Conservation (phyloP, 768 basidiomycete genomes). For the Boletus fagicola region DNA sequence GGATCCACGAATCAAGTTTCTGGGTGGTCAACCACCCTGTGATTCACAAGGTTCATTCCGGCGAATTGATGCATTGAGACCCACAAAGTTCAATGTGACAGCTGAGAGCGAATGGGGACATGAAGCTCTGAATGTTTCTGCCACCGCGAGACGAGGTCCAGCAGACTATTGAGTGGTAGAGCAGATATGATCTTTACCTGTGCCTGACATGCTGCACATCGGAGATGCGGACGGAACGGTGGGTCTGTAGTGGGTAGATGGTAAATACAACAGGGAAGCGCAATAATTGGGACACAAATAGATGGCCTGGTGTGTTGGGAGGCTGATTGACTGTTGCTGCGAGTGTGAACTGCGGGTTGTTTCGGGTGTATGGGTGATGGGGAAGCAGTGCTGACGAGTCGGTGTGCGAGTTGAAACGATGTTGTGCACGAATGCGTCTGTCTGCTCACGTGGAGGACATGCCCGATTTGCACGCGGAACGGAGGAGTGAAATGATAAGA, state of each 20-base stretch:
- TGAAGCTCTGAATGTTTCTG: background rate
- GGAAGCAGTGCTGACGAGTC: background rate
- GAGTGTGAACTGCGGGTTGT: background rate
- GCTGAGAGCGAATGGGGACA: background rate
- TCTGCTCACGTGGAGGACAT: background rate
- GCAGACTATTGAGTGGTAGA: background rate
- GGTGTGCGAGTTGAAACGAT: background rate
- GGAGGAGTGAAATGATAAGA: background rate
- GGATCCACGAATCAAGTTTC: background rate
- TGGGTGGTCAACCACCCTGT: background rate
- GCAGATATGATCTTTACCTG: background rate
- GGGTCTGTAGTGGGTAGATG: background rate
- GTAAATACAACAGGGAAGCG: background rate
- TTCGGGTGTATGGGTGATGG: background rate
- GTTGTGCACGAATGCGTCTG: background rate
- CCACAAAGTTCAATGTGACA: slow-evolving; percentile 9
- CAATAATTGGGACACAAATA: background rate
- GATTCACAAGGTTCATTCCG: slow-evolving; percentile 2
- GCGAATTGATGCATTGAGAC: background rate
- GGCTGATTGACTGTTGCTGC: background rate
- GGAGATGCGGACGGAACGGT: background rate
- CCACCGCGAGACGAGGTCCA: background rate
- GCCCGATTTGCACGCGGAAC: background rate
- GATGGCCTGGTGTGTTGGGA: background rate
- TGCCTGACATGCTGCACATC: background rate